Evolutionary conservation across 2,329 filamentous ascomycete species (phyloP), one percentile per base, ranked within the genome.

Genomic region (Domatiomyces catenatus): DNA sequence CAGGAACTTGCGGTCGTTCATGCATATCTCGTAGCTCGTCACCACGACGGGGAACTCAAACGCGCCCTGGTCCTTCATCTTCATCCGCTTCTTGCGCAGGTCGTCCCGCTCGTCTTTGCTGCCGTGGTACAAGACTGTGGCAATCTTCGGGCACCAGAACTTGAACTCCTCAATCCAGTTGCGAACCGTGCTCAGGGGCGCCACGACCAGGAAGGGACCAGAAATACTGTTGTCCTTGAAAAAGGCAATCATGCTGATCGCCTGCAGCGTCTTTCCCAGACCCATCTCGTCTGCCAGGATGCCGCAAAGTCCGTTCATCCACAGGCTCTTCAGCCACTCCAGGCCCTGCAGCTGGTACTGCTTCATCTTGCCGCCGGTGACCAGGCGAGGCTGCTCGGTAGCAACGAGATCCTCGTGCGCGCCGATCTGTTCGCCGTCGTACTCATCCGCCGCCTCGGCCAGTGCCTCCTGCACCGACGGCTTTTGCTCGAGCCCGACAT

Each of bases 151-250:
- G 0, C 87, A 86, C 88, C 89, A 98, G 59, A 83, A 84, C 32
- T 81, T 75, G 59, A 96, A 95, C 61, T 98, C 92, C 43, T 92
- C 85, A 43, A 94, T 82, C 92, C 92, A 98, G 63, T 96, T 98
- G 42, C 84, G 88, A 0, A 95, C 75, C 0, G 92, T 96, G 61
- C 88, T 95, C 3, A 96, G 68, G 0, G 92, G 92, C 0, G 89
- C 88, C 5, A 92, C 83, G 49, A 98, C 87, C 19, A 98, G 68
- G 62, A 95, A 94, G 0, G 92, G 92, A 0, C 92, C 92, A 1
- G 92, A 88, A 5, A 81, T 76, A 46, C 90, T 86, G 58, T 90
- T 83, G 60, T 96, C 89, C 57, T 90, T 81, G 12, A 96, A 71
- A 54, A 94, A 80, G 0, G 90, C 90, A 42, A 94, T 81, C 55